A percentile compares a stretch with the other conserved stretches of the same genome.
These are phyloP conservation scores for Colletotrichum karsti DNA, from an alignment of 2,329 filamentous ascomycete genomes.

Conservation along the genomic window DNA sequence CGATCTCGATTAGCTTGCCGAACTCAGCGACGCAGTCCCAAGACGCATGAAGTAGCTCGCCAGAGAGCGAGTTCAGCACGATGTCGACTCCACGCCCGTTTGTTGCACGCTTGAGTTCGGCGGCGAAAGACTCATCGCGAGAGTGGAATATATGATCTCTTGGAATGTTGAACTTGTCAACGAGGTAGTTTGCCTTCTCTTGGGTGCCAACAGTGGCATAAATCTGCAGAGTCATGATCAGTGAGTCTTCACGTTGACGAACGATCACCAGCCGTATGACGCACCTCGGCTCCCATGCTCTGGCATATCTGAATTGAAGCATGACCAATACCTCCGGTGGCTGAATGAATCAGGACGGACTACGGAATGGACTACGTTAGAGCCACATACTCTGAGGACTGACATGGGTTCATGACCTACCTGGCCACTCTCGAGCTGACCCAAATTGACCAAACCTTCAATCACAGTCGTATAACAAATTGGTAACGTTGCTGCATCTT, in stretches of 20 bases:
- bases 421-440: slow-evolving; percentile 32
- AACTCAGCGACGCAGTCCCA: slow-evolving; percentile 45
- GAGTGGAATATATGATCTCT: slow-evolving; percentile 36
- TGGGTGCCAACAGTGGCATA: slow-evolving; percentile 36
- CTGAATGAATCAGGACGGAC: slow-evolving; percentile 28
- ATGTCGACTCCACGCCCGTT: slow-evolving; percentile 39
- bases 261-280: no score
- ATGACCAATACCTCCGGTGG: neutral
- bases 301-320: neutral
- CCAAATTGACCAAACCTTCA: slow-evolving; percentile 30
- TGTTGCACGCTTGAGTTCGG: slow-evolving; percentile 34
- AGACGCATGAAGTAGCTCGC: slow-evolving; percentile 38
- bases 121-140: slow-evolving; percentile 35
- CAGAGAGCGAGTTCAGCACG: slow-evolving; percentile 40
- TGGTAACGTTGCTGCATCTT: slow-evolving; percentile 39
- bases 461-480: slow-evolving; percentile 39
- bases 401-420: no score
- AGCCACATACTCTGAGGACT: no score
- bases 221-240: no score
- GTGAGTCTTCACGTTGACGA: no score
- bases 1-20: slow-evolving; percentile 46
- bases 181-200: slow-evolving; percentile 38
- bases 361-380: no score
- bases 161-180: slow-evolving; percentile 24
- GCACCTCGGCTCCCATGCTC: neutral